phyloP scores from a whole-genome alignment of 202 grass and related monocot genomes.

The Setaria viridis region DNA sequence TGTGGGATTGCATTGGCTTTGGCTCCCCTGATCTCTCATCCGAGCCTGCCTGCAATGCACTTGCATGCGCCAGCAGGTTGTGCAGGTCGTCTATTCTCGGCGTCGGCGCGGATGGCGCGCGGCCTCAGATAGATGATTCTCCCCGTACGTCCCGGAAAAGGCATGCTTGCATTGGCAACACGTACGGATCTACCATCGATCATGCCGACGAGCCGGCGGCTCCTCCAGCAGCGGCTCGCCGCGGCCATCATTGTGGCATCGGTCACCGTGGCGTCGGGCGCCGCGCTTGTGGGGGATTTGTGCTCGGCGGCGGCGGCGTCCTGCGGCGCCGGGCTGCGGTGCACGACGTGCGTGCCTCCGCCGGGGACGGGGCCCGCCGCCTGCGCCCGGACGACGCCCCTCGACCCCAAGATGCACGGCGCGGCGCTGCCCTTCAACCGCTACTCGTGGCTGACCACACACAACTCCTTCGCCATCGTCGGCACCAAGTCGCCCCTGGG shows the following conservation, averaged over 20 bases:
- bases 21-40: too few species aligned
- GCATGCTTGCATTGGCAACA: too few species aligned
- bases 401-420: conserved; percentile 62
- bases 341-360: conserved; percentile 59
- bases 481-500: conserved; percentile 57
- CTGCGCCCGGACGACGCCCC: conserved; percentile 60
- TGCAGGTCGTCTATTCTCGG: too few species aligned
- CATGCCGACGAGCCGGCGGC: background rate
- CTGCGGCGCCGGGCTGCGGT: conserved; percentile 58
- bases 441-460: conserved; percentile 92
- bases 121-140: too few species aligned
- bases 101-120: too few species aligned
- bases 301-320: conserved; percentile 40
- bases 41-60: too few species aligned
- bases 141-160: too few species aligned
- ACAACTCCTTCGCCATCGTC: conserved; percentile 79
- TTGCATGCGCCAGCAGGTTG: too few species aligned
- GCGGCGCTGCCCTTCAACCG: conserved; percentile 60
- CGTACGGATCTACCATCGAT: too few species aligned
- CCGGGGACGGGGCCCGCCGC: conserved; percentile 23
- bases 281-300: conserved; percentile 54
- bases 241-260: too few species aligned
- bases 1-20: too few species aligned
- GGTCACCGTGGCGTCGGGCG: background rate
- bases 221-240: background rate